phyloP scores from a whole-genome alignment of 2,329 filamentous ascomycete species.

The Sporothrix euskadiensis region DNA sequence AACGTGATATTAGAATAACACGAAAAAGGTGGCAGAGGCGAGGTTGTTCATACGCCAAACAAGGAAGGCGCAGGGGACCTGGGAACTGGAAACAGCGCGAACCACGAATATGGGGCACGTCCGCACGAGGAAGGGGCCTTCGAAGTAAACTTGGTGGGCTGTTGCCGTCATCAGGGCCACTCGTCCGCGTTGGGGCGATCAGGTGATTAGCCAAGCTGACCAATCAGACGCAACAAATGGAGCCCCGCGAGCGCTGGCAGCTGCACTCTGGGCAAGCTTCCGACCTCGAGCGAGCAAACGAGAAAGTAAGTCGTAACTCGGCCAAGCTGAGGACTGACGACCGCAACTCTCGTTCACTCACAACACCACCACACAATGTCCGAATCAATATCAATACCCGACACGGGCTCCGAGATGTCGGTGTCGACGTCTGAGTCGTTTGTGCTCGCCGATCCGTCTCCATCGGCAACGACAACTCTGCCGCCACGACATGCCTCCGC shows the following conservation, averaged over 20 bases:
- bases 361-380: conserved; percentile 22
- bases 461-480: conserved; percentile 41
- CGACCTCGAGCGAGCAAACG: neutral
- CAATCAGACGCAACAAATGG: neutral
- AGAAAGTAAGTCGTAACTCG: neutral
- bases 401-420: conserved; percentile 19
- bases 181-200: neutral
- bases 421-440: conserved; percentile 49
- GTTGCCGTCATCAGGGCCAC: conserved; percentile 14
- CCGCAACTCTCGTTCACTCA: neutral
- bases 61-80: conserved; percentile 11
- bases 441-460: conserved; percentile 51
- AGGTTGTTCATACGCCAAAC: neutral
- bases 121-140: neutral
- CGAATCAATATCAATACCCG: conserved; percentile 25
- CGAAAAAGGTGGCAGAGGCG: neutral
- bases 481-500: neutral
- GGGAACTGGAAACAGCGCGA: neutral
- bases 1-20: neutral
- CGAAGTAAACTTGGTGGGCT: neutral
- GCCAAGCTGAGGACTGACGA: neutral
- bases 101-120: neutral
- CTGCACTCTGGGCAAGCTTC: neutral
- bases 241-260: conserved; percentile 5
- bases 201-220: neutral